These are phyloP conservation scores for Amaranthus hypochondriacus DNA, from an alignment of 148 eudicot species.

Conservation along the genomic window DNA sequence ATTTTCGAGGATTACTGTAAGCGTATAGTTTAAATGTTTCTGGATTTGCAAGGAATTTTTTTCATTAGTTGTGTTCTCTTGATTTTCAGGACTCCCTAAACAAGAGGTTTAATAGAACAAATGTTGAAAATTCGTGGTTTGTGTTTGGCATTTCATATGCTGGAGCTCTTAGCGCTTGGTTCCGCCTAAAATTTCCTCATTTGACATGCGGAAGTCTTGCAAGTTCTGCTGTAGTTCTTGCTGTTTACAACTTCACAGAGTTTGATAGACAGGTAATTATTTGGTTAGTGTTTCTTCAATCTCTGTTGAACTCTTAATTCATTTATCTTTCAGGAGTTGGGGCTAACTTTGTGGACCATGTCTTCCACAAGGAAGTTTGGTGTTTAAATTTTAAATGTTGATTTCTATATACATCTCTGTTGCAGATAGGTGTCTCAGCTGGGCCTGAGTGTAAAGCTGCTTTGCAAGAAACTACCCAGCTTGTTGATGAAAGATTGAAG, in stretches of 20 bases:
- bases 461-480: conserved; percentile 81
- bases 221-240: conserved; percentile 86
- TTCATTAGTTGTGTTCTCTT: not conserved
- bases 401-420: conserved; percentile 12
- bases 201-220: conserved; percentile 98
- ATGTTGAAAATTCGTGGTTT: conserved; percentile 85
- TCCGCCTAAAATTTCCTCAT: conserved; percentile 94
- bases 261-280: conserved; percentile 80
- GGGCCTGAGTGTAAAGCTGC: conserved; percentile 96
- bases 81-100: conserved; percentile 56
- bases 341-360: too few relatives aligned
- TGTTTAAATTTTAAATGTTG: not conserved
- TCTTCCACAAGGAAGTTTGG: not conserved
- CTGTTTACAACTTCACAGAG: conserved; percentile 72
- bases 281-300: not conserved
- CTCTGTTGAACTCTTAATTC: not conserved
- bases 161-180: conserved; percentile 99
- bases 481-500: conserved; percentile 69
- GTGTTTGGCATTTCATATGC: conserved; percentile 87
- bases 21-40: too few relatives aligned
- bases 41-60: not conserved
- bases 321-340: not conserved
- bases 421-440: conserved; percentile 93
- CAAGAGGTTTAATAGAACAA: conserved; percentile 56
- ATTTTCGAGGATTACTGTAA: too few relatives aligned